Base-by-base conservation (phyloP, 1,284 basidiomycete genomes). In the Cutaneotrichosporon mucoides region DNA sequence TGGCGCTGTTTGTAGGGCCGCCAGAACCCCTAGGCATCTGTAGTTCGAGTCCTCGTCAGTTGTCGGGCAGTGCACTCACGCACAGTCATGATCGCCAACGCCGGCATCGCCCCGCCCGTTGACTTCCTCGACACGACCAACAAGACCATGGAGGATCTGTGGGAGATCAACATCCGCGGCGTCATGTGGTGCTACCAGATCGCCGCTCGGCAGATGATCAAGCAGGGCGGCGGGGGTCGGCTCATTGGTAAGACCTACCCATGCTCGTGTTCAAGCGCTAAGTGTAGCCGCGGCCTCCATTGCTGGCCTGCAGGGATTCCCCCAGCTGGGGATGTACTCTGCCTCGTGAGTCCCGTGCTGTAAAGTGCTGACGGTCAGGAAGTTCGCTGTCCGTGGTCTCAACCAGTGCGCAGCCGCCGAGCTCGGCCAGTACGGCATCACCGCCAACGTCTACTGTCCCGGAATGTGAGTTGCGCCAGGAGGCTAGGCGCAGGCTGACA, bases 171-270 rank as follows among this genome's bases (percentile, higher is more conserved):
- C 64, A 66, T 76, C 37, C 66, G 68, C 15, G 79, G 79, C 9
- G 68, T 73, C 2, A 62, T 79, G 36, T 66, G 76, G 40, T 79
- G 73, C 62, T 80, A 80, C 66, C 76, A 79, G 63, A 73, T 73
- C 2, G 78, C 79, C 0, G 81, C 81, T 34, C 64, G 68, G 61
- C 78, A 79, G 61, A 82, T 82, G 81, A 75, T 82, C 42, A 72
- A 72, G 62, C 79, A 82, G 62, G 80, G 77, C 35, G 68, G 60
- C 12, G 77, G 81, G 3, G 79, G 81, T 1, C 69, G 79, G 52
- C 76, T 81, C 37, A 69, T 82, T 43, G 80, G 50, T 52, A 38
- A 15, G 50, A 24, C 24, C 24, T 24, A 24, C 24, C 24, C 24
- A 24, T 24, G 24, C 24, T 24, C 24, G 24, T 24, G 24, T 37